Percentiles rank a stretch among this genome's conserved stretches.
These are phyloP conservation scores for Cryptococcus hybrid DNA, from an alignment of 1,284 basidiomycete genomes.

Conservation along the genomic window DNA sequence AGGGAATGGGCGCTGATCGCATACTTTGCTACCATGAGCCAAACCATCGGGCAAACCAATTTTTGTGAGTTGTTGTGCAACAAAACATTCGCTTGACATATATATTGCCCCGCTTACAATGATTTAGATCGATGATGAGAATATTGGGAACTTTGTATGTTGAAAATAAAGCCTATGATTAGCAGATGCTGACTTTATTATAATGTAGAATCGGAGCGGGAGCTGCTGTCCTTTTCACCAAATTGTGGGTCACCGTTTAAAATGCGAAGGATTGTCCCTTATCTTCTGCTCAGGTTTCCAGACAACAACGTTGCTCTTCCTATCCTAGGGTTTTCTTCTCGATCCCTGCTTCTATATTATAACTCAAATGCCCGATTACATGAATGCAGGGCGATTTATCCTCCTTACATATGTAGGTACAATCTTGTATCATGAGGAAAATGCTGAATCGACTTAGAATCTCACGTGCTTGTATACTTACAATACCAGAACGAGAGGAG, in stretches of 20 bases:
- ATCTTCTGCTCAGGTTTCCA: slow-evolving; percentile 56
- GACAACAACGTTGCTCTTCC: slow-evolving; percentile 72
- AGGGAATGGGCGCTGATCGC: slow-evolving; percentile 94
- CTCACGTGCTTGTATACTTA: slow-evolving; percentile 88
- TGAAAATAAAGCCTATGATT: not conserved
- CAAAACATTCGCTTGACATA: not conserved
- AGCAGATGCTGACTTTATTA: slow-evolving; percentile 6
- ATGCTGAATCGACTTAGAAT: slow-evolving; percentile 61
- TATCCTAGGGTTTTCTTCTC: slow-evolving; percentile 87
- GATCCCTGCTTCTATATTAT: slow-evolving; percentile 90
- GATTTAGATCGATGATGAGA: slow-evolving; percentile 56
- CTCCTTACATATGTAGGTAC: slow-evolving; percentile 59
- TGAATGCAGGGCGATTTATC: slow-evolving; percentile 80
- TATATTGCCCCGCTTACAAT: not conserved
- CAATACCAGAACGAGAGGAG: slow-evolving; percentile 64
- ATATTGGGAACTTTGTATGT: slow-evolving; percentile 77
- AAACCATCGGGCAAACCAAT: slow-evolving; percentile 79
- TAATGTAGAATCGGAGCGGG: slow-evolving; percentile 67
- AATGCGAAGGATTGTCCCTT: not conserved
- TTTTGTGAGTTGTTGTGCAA: slow-evolving; percentile 60
- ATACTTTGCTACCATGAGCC: slow-evolving; percentile 84
- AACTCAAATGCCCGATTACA: slow-evolving; percentile 68
- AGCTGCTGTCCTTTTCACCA: slow-evolving; percentile 69
- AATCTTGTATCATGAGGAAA: no score
- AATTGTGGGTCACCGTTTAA: slow-evolving; percentile 43